phyloP scores from a whole-genome alignment of 805 yeast species.

The Candida arabinofermentans region DNA sequence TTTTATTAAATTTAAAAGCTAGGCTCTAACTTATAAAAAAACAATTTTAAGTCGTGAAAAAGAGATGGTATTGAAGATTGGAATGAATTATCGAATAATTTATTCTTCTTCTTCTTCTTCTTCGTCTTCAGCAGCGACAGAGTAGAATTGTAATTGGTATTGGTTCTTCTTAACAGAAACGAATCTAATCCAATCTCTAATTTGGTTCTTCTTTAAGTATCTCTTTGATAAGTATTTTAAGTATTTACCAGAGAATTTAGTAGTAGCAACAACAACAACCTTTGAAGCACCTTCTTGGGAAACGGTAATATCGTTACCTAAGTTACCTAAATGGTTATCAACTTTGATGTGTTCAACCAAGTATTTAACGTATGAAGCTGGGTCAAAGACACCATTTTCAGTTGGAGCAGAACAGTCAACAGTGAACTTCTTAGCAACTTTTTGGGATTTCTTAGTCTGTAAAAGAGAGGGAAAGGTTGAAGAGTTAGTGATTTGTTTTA shows the following conservation, averaged over 20 bases:
- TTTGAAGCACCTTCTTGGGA: conserved; percentile 83
- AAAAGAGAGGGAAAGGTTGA: conserved; percentile 13
- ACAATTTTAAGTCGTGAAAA: not conserved
- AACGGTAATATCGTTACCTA: conserved; percentile 90
- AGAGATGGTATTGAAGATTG: not conserved
- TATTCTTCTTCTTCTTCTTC: conserved; percentile 70
- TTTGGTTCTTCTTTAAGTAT: conserved; percentile 99
- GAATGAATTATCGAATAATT: not conserved
- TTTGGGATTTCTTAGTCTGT: conserved; percentile 71
- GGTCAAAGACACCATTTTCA: conserved; percentile 96
- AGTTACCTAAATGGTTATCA: conserved; percentile 94
- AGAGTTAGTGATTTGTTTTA: conserved; percentile 5
- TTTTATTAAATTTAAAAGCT: not conserved
- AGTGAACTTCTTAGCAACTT: conserved; percentile 82
- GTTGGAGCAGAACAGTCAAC: conserved; percentile 97
- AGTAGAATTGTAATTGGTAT: conserved; percentile 98
- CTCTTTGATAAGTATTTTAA: conserved; percentile 99
- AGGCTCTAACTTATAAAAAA: conserved; percentile 1
- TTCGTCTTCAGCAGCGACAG: conserved; percentile 91
- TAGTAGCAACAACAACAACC: conserved; percentile 81
- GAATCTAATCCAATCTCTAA: conserved; percentile 99
- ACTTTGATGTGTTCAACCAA: conserved; percentile 99
- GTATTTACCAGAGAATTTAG: conserved; percentile 99
- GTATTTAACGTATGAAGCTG: conserved; percentile 96
- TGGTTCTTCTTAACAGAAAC: conserved; percentile 92